Percentiles rank a stretch among this genome's conserved stretches.
phyloP scores from a whole-genome alignment of 1,284 basidiomycete genomes.

The Meira miltonrushii region DNA sequence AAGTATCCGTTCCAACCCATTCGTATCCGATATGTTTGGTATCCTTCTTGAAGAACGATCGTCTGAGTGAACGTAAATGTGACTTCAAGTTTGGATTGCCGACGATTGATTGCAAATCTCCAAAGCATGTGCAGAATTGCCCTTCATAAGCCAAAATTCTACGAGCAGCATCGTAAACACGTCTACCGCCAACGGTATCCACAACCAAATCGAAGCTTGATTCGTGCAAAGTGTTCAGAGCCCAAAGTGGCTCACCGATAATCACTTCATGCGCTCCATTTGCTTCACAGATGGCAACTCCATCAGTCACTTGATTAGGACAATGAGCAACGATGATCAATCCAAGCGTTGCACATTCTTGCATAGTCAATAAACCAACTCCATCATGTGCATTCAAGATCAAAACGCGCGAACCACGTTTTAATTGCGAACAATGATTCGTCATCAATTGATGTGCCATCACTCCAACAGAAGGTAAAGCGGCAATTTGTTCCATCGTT shows the following conservation, averaged over 20 bases:
- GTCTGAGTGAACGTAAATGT: conserved; percentile 49
- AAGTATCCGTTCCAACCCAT: conserved; percentile 42
- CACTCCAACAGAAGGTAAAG: conserved; percentile 53
- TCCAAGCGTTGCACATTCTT: conserved; percentile 51
- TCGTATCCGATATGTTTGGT: conserved; percentile 54
- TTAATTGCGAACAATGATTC: conserved; percentile 50
- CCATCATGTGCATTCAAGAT: conserved; percentile 55
- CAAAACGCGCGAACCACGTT: conserved; percentile 51
- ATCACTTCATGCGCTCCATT: conserved; percentile 54
- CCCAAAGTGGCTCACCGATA: conserved; percentile 53
- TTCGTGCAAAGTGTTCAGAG: conserved; percentile 54
- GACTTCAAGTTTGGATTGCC: conserved; percentile 47
- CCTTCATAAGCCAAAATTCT: conserved; percentile 52
- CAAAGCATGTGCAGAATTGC: conserved; percentile 51
- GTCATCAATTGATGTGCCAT: conserved; percentile 53
- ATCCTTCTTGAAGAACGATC: conserved; percentile 54
- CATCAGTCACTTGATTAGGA: conserved; percentile 48
- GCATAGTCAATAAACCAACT: conserved; percentile 53
- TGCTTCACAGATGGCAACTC: conserved; percentile 47
- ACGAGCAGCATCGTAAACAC: conserved; percentile 54
- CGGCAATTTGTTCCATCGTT: conserved; percentile 53
- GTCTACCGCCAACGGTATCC: conserved; percentile 48
- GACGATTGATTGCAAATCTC: conserved; percentile 44
- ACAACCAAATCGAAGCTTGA: conserved; percentile 53
- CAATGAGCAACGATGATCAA: conserved; percentile 54